Percentiles rank a stretch among this genome's conserved stretches.
Evolutionary conservation across 164 flowering plant species (phyloP).

Genomic region (Annona cherimola): DNA sequence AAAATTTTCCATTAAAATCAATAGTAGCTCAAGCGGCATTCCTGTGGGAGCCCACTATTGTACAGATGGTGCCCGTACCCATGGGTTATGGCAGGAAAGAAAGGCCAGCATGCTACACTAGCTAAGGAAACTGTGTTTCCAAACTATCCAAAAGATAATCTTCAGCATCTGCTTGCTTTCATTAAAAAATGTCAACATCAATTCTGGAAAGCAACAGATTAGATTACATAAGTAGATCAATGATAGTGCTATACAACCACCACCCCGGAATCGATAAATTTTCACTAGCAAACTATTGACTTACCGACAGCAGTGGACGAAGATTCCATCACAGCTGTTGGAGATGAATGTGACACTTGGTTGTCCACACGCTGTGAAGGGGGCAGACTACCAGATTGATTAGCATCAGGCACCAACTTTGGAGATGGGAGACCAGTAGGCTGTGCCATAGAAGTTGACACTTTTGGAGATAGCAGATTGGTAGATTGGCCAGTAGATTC

Average conservation of each 20-base stretch:
- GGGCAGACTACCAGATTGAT: slow-evolving; percentile 26
- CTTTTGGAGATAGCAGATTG: slow-evolving; percentile 35
- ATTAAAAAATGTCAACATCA: neutral
- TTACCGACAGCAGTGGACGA: slow-evolving; percentile 25
- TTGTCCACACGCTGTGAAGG: slow-evolving; percentile 36
- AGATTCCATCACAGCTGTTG: slow-evolving; percentile 19
- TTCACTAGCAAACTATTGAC: neutral
- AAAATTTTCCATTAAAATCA: neutral
- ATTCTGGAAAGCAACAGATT: neutral
- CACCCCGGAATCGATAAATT: neutral
- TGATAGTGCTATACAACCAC: neutral
- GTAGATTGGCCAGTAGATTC: slow-evolving; percentile 27
- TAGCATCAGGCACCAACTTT: slow-evolving; percentile 30
- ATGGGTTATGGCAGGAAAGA: neutral
- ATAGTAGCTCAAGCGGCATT: neutral
- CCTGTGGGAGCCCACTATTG: neutral
- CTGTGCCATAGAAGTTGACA: slow-evolving; percentile 28
- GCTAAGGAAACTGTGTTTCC: neutral
- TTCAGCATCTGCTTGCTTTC: neutral
- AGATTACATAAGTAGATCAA: neutral
- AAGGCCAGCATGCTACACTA: neutral
- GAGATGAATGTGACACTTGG: slow-evolving; percentile 26
- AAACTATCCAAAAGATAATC: neutral
- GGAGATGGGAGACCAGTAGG: slow-evolving; percentile 31
- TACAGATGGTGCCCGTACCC: neutral